Base-by-base conservation (phyloP, 371 early-diverging fungal species). In the Capniomyces stellatus region DNA sequence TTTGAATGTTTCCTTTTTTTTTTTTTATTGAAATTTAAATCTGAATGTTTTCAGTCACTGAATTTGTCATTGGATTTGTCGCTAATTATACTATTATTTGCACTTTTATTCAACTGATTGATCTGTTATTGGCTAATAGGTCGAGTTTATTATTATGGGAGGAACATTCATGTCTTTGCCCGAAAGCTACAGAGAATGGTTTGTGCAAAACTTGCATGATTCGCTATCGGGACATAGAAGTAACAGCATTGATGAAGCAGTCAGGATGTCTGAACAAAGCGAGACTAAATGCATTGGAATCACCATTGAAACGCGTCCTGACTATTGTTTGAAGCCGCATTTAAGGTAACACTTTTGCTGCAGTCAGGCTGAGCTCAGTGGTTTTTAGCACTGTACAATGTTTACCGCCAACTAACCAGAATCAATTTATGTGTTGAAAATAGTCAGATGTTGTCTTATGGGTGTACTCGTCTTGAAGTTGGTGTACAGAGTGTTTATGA, bases 401-500 rank as follows among this genome's bases (percentile, higher is more conserved):
- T n/a, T n/a, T n/a, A n/a, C n/a, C n/a, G n/a, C n/a, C n/a, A n/a
- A n/a, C n/a, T n/a, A n/a, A n/a, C n/a, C n/a, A n/a, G n/a, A n/a
- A n/a, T n/a, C n/a, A n/a, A n/a, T n/a, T n/a, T n/a, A n/a, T n/a
- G n/a, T n/a, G n/a, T n/a, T n/a, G n/a, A n/a, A n/a, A n/a, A n/a
- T n/a, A n/a, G 89, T 72, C 97, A 98, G 65, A 95, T 99, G 98
- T 71, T 99, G 51, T 74, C 86, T 29, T 99, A 99, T 70, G 99
- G 99, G 19, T 99, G 99, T 79, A 99, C 99, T 10, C 75, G 99
- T 46, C 70, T 99, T 41, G 99, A 99, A 66, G 89, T 99, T 52
- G 99, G 99, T 58, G 99, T 99, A 15, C 99, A 99, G 66, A 92
- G 92, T 70, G 97, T 99, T 0, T 99, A 95, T 68, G 99, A 99